These are phyloP conservation scores for Boletus rubescentipes DNA, from an alignment of 768 basidiomycete species.

Conservation along the genomic window DNA sequence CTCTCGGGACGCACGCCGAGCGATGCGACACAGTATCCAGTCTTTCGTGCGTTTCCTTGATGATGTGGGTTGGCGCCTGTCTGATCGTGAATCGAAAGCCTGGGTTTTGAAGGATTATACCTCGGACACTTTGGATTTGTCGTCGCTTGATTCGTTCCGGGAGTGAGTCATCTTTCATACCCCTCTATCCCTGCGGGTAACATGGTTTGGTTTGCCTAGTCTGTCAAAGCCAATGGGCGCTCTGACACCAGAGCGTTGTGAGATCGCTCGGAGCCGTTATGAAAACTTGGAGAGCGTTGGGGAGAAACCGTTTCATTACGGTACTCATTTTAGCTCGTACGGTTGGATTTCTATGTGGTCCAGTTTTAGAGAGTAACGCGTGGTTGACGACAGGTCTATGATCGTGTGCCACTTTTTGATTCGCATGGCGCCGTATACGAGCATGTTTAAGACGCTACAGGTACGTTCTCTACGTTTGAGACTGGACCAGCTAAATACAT, in stretches of 20 bases:
- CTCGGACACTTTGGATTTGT: constrained; percentile 66
- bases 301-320: constrained; percentile 89
- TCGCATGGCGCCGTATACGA: constrained; percentile 84
- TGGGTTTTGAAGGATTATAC: constrained; percentile 90
- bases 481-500: not conserved
- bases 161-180: constrained; percentile 51
- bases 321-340: constrained; percentile 88
- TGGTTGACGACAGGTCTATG: constrained; percentile 57
- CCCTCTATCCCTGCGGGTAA: not conserved
- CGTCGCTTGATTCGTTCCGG: constrained; percentile 58
- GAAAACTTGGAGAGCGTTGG: constrained; percentile 71
- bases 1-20: constrained; percentile 90
- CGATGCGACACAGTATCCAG: constrained; percentile 93
- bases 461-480: constrained; percentile 28
- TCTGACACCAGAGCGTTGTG: constrained; percentile 67
- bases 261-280: constrained; percentile 77
- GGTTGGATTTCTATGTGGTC: not conserved
- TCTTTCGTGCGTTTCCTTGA: constrained; percentile 62
- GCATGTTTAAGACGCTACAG: constrained; percentile 91
- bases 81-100: constrained; percentile 43
- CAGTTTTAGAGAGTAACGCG: constrained; percentile 1
- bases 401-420: constrained; percentile 95
- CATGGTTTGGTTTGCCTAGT: constrained; percentile 37
- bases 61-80: not conserved
- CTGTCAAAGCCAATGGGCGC: constrained; percentile 90